A percentile compares a stretch with the other conserved stretches of the same genome.
phyloP scores from a whole-genome alignment of 1,139 yeast species.

The Debaryomycetaceae sp. region DNA sequence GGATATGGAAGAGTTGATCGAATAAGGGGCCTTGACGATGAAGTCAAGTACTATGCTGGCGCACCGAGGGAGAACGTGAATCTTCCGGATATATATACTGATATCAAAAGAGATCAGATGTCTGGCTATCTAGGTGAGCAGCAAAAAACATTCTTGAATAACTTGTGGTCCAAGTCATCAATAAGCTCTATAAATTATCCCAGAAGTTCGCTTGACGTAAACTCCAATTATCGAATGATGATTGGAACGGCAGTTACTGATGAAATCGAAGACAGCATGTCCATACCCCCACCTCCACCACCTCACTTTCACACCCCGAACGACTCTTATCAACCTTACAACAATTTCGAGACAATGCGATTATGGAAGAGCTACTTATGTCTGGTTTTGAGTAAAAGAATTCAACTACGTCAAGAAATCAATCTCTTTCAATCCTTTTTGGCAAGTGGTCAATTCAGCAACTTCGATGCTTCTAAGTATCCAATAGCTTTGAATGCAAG shows the following conservation, averaged over 20 bases:
- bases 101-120: conserved; percentile 20
- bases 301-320: conserved; percentile 14
- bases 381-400: conserved; percentile 36
- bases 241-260: neutral
- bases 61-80: conserved; percentile 18
- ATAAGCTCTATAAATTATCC: conserved; percentile 17
- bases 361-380: conserved; percentile 39
- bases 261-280: neutral
- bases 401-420: conserved; percentile 43
- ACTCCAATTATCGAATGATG: neutral
- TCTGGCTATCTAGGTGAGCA: conserved; percentile 29
- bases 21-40: conserved; percentile 22
- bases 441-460: conserved; percentile 6
- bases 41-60: conserved; percentile 27
- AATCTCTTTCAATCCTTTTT: conserved; percentile 29
- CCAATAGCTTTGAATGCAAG: neutral
- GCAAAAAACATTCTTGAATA: conserved; percentile 18
- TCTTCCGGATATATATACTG: conserved; percentile 8
- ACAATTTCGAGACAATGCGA: conserved; percentile 14
- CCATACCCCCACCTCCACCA: conserved; percentile 26
- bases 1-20: conserved; percentile 18
- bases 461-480: neutral
- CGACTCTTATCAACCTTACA: neutral
- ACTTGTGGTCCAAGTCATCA: conserved; percentile 7
- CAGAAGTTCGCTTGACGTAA: neutral